Conservation (phyloP, 371 early-diverging fungal genomes). For the Apophysomyces variabilis region DNA sequence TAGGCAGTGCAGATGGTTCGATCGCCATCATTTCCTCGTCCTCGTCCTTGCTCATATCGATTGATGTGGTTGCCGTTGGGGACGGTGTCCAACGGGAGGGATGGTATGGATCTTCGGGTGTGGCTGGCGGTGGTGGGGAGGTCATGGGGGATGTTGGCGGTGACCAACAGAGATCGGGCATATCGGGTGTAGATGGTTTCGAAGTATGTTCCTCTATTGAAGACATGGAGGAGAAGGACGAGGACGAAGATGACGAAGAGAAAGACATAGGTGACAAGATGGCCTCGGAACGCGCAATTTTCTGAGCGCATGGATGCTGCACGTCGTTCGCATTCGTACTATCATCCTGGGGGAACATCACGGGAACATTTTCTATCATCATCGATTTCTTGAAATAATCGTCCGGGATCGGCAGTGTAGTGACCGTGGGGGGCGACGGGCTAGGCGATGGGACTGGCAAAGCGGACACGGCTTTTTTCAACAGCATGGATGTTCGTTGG, state of each 20-base stretch:
- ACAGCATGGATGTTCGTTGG: slow-evolving; percentile 25
- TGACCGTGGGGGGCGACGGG: slow-evolving; percentile 1
- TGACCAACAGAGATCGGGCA: slow-evolving; percentile 13
- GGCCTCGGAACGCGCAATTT: neutral
- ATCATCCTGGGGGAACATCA: slow-evolving; percentile 1
- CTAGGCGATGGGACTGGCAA: neutral
- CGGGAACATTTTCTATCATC: slow-evolving; percentile 6
- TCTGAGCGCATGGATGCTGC: slow-evolving; percentile 9
- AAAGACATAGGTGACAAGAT: slow-evolving; percentile 21
- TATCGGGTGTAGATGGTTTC: slow-evolving; percentile 7
- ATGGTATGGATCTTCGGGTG: slow-evolving; percentile 10
- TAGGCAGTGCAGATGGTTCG: slow-evolving; percentile 19
- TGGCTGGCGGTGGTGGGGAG: slow-evolving; percentile 18
- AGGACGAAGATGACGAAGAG: slow-evolving; percentile 21
- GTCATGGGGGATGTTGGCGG: slow-evolving; percentile 23
- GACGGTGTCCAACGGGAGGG: slow-evolving; percentile 17
- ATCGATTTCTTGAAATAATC: slow-evolving; percentile 6
- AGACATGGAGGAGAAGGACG: slow-evolving; percentile 24
- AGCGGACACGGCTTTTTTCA: slow-evolving; percentile 22
- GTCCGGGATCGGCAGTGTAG: slow-evolving; percentile 2
- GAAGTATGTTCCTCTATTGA: slow-evolving; percentile 21
- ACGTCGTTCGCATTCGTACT: neutral
- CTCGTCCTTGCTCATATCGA: neutral
- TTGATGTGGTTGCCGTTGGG: neutral
- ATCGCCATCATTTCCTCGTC: neutral